Conservation (phyloP, 495 filamentous ascomycete species). For the Cudoniella acicularis region DNA sequence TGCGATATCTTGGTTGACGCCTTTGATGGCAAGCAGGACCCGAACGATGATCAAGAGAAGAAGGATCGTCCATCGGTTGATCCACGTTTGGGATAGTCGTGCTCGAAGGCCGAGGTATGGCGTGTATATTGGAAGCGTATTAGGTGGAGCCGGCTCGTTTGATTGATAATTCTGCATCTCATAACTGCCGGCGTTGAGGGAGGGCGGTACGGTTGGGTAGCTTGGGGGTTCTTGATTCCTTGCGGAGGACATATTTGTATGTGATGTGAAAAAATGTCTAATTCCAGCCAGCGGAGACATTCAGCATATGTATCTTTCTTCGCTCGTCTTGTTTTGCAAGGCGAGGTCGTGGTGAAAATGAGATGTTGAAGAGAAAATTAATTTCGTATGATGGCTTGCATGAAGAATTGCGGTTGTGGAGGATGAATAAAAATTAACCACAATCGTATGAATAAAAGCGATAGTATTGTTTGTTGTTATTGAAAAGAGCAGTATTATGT, state of each 20-base stretch:
- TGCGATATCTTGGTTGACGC: conserved; percentile 66
- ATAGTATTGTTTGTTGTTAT: conserved; percentile 17
- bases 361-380: conserved; percentile 1
- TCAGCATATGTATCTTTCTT: conserved; percentile 23
- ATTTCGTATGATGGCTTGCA: conserved; percentile 1
- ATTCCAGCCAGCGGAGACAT: conserved; percentile 34
- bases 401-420: conserved; percentile 1
- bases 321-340: conserved; percentile 2
- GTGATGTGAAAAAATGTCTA: conserved; percentile 22
- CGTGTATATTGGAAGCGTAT: conserved; percentile 50
- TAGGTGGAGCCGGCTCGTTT: conserved; percentile 1
- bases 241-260: conserved; percentile 31
- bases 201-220: conserved; percentile 33
- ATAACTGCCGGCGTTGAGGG: conserved; percentile 26
- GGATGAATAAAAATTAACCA: conserved; percentile 17
- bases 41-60: conserved; percentile 79
- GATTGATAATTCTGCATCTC: conserved; percentile 24
- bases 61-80: conserved; percentile 95
- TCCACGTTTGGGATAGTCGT: conserved; percentile 89
- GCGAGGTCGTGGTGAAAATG: neutral
- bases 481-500: conserved; percentile 16
- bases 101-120: conserved; percentile 90
- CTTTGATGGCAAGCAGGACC: conserved; percentile 66
- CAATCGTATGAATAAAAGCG: conserved; percentile 26
- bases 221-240: conserved; percentile 23